These are phyloP conservation scores for Diaporthe sp. DNA, from an alignment of 2,329 filamentous ascomycete species.

Conservation along the genomic window DNA sequence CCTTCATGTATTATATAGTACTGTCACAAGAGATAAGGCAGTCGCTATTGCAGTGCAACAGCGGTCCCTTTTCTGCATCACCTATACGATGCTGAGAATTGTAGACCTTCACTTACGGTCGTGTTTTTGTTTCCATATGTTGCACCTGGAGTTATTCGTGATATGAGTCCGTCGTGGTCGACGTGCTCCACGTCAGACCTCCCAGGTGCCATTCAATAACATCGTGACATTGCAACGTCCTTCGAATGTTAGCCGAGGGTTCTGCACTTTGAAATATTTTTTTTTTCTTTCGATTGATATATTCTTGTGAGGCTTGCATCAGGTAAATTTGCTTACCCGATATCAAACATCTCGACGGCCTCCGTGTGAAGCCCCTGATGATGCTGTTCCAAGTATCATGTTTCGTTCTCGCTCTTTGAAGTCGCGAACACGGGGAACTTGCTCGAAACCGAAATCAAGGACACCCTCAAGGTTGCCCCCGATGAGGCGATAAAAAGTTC, in stretches of 20 bases:
- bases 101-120: background rate
- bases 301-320: background rate
- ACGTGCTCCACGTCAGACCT: background rate
- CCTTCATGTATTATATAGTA: background rate
- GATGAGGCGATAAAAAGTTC: background rate
- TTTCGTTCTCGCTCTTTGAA: slow-evolving; percentile 19
- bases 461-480: background rate
- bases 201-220: background rate
- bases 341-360: background rate
- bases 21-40: too few species aligned
- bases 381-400: background rate
- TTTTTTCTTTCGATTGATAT: too few species aligned
- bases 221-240: background rate
- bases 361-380: background rate
- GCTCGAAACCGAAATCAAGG: slow-evolving; percentile 12
- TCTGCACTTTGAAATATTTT: background rate
- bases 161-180: background rate
- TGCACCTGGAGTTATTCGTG: background rate
- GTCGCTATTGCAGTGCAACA: too few species aligned
- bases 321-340: background rate
- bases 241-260: background rate
- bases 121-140: background rate
- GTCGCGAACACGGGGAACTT: background rate
- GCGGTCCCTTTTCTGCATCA: too few species aligned
- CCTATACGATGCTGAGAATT: background rate